These are phyloP conservation scores for Lecanosticta acicola DNA, from an alignment of 2,329 filamentous ascomycete species.

Conservation along the genomic window DNA sequence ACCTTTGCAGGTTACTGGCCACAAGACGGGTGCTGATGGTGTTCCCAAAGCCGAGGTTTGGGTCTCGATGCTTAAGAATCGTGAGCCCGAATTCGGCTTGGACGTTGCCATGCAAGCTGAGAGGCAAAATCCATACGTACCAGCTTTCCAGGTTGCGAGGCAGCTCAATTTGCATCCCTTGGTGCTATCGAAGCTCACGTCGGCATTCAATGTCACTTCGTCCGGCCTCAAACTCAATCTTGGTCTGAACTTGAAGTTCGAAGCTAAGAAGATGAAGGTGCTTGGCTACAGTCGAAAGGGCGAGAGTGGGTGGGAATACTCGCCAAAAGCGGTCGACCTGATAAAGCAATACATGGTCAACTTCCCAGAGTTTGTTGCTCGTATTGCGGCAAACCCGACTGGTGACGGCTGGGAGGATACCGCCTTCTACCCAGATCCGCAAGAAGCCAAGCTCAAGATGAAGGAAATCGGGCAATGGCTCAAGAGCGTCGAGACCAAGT, in stretches of 20 bases:
- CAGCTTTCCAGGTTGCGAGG: constrained; percentile 82
- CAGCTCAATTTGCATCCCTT: constrained; percentile 76
- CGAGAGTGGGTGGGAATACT: constrained; percentile 91
- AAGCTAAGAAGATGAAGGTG: constrained; percentile 91
- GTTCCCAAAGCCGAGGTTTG: constrained; percentile 71
- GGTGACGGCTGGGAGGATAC: constrained; percentile 78
- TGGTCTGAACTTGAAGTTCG: constrained; percentile 93
- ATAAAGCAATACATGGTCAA: constrained; percentile 84
- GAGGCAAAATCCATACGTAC: constrained; percentile 67
- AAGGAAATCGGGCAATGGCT: constrained; percentile 94
- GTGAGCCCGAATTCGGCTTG: constrained; percentile 75
- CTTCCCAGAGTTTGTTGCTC: constrained; percentile 93
- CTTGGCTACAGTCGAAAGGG: constrained; percentile 88
- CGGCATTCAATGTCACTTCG: constrained; percentile 79
- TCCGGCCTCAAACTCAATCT: constrained; percentile 82
- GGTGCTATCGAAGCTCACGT: constrained; percentile 90
- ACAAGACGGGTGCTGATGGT: constrained; percentile 51
- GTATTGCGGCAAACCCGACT: constrained; percentile 77
- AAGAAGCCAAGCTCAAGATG: constrained; percentile 68
- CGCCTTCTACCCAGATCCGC: constrained; percentile 73
- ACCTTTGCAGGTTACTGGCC: constrained; percentile 74
- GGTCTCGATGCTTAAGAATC: constrained; percentile 65
- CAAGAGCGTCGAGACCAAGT: constrained; percentile 83
- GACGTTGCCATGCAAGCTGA: constrained; percentile 67
- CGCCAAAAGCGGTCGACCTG: constrained; percentile 71